Base-by-base conservation (phyloP, 1,139 yeast genomes). In the Kurtzmaniella quercitrusa region DNA sequence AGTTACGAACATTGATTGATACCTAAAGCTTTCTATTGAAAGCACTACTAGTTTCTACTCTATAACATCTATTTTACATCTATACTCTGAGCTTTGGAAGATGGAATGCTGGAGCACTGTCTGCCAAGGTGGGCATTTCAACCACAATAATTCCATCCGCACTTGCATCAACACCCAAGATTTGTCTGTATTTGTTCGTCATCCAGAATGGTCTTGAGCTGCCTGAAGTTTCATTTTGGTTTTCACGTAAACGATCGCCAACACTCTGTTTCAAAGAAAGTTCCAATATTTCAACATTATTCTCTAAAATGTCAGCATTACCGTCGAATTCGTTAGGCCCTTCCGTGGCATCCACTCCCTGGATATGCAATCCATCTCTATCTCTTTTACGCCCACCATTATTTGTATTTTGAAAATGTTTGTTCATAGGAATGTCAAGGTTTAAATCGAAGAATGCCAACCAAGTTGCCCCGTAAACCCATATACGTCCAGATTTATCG, bases 381-480 rank as follows among this genome's bases (percentile, higher is more conserved):
- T 65, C 69, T 66, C 87, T 80, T 63, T 84, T 83, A 57, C 74
- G 77, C 11, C 55, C 45, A 6, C 42, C 40, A 22, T 42, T 46
- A 33, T 58, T 43, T 8, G 57, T 52, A 38, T 65, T 63, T 41
- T 61, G 62, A 45, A 58, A 61, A 23, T 47, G 43, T 50, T 63
- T 66, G 46, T 56, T 57, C 21, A 65, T 58, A 20, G 88, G 86
- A 43, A 84, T 66, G 52, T 84, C 80, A 44, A 73, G 60, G n/a
- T 74, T 61, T 48, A 87, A 66, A 59, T 91, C 93, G 42, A 93
- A 76, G 57, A 76, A 86, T 7, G 85, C 78, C 17, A 91, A 58
- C 95, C 96, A 93, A 41, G 78, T 77, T n/a, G 87, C 74, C 2
- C 97, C 96, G 77, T 87, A 89, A 17, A 89, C 62, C 97, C 97